Percentiles rank a stretch among this genome's conserved stretches.
phyloP scores from a whole-genome alignment of 2,329 filamentous ascomycete species.

The Thelonectria rubi region DNA sequence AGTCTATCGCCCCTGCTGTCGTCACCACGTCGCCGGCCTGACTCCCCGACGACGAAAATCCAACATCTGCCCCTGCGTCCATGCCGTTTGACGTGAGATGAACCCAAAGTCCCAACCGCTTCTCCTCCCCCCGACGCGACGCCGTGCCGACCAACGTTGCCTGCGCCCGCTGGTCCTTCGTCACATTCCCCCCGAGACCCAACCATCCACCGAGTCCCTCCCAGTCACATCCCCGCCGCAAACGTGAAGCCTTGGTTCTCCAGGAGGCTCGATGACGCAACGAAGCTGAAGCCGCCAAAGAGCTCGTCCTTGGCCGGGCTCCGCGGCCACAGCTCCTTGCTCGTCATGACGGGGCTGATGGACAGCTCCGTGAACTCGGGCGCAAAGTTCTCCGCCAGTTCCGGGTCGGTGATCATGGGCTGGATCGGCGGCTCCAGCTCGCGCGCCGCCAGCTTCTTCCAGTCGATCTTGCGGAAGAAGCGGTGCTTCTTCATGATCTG shows the following conservation, averaged over 20 bases:
- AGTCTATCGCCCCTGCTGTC: background rate
- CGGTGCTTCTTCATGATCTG: slow-evolving; percentile 87
- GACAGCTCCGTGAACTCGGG: slow-evolving; percentile 89
- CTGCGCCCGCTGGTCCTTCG: background rate
- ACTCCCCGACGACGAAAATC: background rate
- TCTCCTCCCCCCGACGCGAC: background rate
- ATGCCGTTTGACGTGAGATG: slow-evolving; percentile 11
- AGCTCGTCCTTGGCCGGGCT: slow-evolving; percentile 60
- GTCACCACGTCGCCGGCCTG: background rate
- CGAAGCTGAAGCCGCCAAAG: slow-evolving; percentile 72
- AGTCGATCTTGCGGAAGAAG: slow-evolving; percentile 97
- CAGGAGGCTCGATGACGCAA: slow-evolving; percentile 65
- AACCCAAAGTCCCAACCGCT: slow-evolving; percentile 19
- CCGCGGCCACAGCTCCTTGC: slow-evolving; percentile 53
- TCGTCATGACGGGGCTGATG: slow-evolving; percentile 74
- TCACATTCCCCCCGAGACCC: slow-evolving; percentile 21
- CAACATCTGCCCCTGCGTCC: background rate
- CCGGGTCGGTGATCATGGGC: slow-evolving; percentile 93
- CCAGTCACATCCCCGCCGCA: slow-evolving; percentile 33
- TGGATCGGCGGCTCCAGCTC: slow-evolving; percentile 90
- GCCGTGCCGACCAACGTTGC: no score
- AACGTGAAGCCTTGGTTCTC: slow-evolving; percentile 57
- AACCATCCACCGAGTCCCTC: background rate
- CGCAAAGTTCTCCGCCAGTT: slow-evolving; percentile 95
- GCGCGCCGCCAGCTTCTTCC: slow-evolving; percentile 83